A percentile compares a stretch with the other conserved stretches of the same genome.
phyloP scores from a whole-genome alignment of 768 basidiomycete species.

The Collybia sordida region DNA sequence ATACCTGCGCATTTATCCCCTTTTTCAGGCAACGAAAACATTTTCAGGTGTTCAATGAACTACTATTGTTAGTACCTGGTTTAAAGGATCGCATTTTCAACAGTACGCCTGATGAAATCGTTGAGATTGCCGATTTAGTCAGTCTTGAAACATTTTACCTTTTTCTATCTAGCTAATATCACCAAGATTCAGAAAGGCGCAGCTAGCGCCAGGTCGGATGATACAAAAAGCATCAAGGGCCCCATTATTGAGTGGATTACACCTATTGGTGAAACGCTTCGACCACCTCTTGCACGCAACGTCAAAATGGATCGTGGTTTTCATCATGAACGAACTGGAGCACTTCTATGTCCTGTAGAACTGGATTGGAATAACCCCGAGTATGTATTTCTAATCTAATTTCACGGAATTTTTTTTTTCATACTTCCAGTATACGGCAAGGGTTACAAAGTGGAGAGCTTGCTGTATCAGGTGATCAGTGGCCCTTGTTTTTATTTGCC shows the following conservation, averaged over 20 bases:
- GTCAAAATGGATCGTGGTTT: background rate
- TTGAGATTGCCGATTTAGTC: background rate
- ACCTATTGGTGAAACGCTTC: background rate
- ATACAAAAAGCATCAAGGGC: constrained; percentile 3
- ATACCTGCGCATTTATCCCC: background rate
- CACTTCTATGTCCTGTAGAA: background rate
- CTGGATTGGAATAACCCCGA: background rate
- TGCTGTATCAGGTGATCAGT: constrained; percentile 18
- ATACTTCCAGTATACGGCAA: constrained; percentile 1
- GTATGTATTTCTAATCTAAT: background rate
- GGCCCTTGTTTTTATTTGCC: constrained; percentile 21
- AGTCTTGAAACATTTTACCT: background rate
- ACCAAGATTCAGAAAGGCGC: constrained; percentile 1
- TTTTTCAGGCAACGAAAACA: background rate
- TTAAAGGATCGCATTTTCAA: background rate
- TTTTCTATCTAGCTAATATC: background rate
- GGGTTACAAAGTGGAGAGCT: constrained; percentile 14
- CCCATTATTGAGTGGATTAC: background rate
- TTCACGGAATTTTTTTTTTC: background rate
- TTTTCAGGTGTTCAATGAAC: background rate
- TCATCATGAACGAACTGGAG: constrained; percentile 1
- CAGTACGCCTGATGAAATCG: background rate
- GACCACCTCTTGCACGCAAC: background rate
- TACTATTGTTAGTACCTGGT: background rate
- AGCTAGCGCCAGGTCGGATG: background rate